Conservation (phyloP, 306 rosid genomes). For the Cajanus cajan region DNA sequence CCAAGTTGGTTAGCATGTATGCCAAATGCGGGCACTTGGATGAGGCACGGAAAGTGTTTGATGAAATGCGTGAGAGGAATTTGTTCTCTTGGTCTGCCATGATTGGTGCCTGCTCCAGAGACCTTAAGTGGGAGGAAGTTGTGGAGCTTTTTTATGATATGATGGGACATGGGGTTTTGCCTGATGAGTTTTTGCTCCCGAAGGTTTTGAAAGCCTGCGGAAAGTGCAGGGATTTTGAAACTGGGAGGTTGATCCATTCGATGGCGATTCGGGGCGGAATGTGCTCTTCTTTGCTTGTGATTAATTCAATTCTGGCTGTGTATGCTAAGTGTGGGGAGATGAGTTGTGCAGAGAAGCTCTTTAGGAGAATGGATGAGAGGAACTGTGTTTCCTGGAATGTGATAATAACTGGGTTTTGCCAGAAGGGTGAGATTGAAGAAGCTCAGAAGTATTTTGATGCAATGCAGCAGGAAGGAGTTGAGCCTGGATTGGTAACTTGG, state of each 20-base stretch:
- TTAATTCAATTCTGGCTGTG: constrained; percentile 61
- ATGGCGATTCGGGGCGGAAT: constrained; percentile 57
- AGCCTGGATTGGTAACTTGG: constrained; percentile 77
- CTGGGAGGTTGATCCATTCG: constrained; percentile 68
- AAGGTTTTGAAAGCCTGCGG: constrained; percentile 82
- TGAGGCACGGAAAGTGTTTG: constrained; percentile 81
- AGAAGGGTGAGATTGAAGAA: constrained; percentile 54
- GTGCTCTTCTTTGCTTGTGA: constrained; percentile 37
- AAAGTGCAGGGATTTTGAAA: constrained; percentile 51
- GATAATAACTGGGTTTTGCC: constrained; percentile 69
- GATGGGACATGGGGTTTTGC: constrained; percentile 64
- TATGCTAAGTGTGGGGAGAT: constrained; percentile 73
- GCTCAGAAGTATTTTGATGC: constrained; percentile 60
- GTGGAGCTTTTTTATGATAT: constrained; percentile 61
- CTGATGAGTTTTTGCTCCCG: constrained; percentile 71
- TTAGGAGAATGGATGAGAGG: constrained; percentile 61
- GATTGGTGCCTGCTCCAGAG: constrained; percentile 78
- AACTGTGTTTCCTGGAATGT: constrained; percentile 70
- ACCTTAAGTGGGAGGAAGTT: constrained; percentile 64
- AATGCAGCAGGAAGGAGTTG: constrained; percentile 60
- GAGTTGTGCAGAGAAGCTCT: constrained; percentile 58
- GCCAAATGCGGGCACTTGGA: constrained; percentile 70
- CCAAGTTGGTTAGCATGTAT: constrained; percentile 85
- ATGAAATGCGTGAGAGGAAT: constrained; percentile 75
- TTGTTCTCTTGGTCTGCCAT: constrained; percentile 97